These are phyloP conservation scores for Colletotrichum tanaceti DNA, from an alignment of 2,329 filamentous ascomycete genomes.

Conservation along the genomic window DNA sequence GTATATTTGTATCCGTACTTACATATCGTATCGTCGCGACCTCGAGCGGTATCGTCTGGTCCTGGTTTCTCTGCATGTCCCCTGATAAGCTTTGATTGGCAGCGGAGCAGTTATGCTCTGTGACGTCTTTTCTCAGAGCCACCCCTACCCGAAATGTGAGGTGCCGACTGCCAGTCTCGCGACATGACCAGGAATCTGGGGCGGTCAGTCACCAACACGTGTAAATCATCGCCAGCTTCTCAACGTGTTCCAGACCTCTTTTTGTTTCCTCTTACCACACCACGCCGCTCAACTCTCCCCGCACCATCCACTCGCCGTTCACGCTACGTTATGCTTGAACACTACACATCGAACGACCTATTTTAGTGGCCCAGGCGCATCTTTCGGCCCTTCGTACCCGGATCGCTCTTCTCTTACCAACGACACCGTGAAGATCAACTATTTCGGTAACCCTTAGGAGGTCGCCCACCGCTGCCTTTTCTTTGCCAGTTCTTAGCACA, in stretches of 20 bases:
- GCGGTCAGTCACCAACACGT: constrained; percentile 31
- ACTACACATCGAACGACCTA: neutral
- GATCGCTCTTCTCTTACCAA: neutral
- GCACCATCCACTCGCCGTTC: neutral
- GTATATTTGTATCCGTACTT: too few relatives aligned
- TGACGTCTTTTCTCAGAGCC: constrained; percentile 27
- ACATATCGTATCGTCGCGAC: neutral
- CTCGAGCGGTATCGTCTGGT: neutral
- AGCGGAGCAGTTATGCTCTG: constrained; percentile 12
- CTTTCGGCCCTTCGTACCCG: neutral
- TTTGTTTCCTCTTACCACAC: neutral
- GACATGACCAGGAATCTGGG: constrained; percentile 1
- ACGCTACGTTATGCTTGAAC: constrained; percentile 1
- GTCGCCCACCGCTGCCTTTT: neutral
- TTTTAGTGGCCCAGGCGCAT: neutral
- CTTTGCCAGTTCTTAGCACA: neutral
- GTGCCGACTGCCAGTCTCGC: constrained; percentile 7
- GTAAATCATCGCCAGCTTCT: constrained; percentile 22
- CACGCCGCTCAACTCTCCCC: constrained; percentile 17
- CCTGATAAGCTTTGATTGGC: constrained; percentile 24
- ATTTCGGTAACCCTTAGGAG: neutral
- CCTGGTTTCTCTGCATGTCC: neutral
- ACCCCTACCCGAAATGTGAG: constrained; percentile 21
- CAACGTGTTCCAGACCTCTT: constrained; percentile 24
- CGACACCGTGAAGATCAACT: neutral